Evolutionary conservation across 345 rosid species (phyloP), one percentile per base, ranked within the genome.

Genomic region (Anastatica hierochuntica): DNA sequence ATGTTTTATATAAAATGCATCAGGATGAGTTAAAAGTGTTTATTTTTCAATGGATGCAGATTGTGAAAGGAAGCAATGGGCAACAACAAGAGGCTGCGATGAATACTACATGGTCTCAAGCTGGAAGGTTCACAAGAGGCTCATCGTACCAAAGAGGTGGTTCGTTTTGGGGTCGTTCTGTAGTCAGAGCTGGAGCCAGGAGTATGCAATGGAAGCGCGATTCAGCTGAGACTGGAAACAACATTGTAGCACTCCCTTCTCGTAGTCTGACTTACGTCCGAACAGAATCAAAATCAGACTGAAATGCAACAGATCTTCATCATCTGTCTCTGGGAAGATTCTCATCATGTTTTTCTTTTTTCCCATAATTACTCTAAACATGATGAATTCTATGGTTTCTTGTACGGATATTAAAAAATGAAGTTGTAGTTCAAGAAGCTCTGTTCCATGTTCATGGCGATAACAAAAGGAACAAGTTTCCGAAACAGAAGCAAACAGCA

Each of bases 191-290:
- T 17, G 94, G 97, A 62, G 79, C 83, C 17, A 71, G 95, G 71
- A 90, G 90, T 60, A 66, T 85, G 68, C 95, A 90, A 63, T 90
- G 97, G 97, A 90, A 79, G 71, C 90, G 95, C 3, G 90, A 78
- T 30, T 31, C 76, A 14, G 62, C 81, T 2, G 88, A 70, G 12
- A 37, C 73, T 18, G 73, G 64, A 47, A 73, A 34, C 51, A 18
- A 44, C 51, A 33, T 40, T 38, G 51, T 47, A 46, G 50, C 74
- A 35, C 74, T 79, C 6, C 40, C 56, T 46, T 40, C 68, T 13
- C 88, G 97, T 36, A 78, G 82, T 51, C 94, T 82, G 39, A 88
- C 90, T 38, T 88, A 88, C 46, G 73, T 88, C 67, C 80, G 96
- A 53, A 50, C 81, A 0, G 92, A 76, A 53, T 48, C 88, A 27